Evolutionary conservation across 257 asterid species (phyloP), one percentile per base, ranked within the genome.

Genomic region (Leonotis leonurus): DNA sequence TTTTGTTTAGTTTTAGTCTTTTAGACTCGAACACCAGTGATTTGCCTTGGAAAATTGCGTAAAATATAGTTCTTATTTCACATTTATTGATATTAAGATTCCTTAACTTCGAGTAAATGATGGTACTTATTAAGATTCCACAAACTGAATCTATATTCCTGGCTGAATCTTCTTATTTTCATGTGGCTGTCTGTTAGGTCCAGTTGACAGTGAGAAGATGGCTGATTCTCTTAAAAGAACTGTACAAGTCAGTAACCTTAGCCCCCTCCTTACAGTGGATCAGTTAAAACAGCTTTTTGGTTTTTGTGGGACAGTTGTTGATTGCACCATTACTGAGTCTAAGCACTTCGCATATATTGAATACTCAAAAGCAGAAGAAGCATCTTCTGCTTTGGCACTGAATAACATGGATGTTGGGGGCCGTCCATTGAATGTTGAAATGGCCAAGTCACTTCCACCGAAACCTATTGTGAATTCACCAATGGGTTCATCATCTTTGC

Each of bases 191-290:
- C 56, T 63, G 39, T 50, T 69, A 76, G 88, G 80, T 70, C 65
- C 87, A 58, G 79, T 73, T 61, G 92, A 82, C 48, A 72, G 65
- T 50, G 88, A 81, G 75, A 74, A 76, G 60, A 82, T 67, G 59
- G 87, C 83, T 2, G 91, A 80, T 65, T 67, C 88, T 17, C 92
- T 93, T 37, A 82, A 80, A 56, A 87, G 67, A 70, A 89, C 78
- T 68, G 76, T 93, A 56, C 99, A 93, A 89, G 96, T 87, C 71
- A 93, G 99, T 83, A 93, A 93, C 70, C 97, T 93, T 77, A 89
- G 90, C 65, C 90, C 95, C 10, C 92, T 87, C 53, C 80, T 87
- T 62, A 87, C 95, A 7, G 88, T 80, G 78, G 99, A 87, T 75
- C 99, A 89, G 85, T 81, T 93, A 77, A 93, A 85, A 77, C 94